Evolutionary conservation across 2,329 filamentous ascomycete species (phyloP).

Genomic region (Fusarium sororula): DNA sequence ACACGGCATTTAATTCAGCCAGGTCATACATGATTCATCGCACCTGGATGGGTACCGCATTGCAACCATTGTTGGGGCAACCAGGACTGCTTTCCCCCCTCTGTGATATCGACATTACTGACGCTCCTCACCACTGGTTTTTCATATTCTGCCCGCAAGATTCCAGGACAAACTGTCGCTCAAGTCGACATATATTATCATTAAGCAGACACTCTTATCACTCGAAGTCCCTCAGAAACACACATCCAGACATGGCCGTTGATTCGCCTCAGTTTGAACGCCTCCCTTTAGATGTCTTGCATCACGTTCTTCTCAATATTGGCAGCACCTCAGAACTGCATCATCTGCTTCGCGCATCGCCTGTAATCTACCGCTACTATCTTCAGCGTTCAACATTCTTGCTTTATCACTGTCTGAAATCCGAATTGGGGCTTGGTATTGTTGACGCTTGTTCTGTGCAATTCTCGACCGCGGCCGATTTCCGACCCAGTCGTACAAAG

Average conservation of each 20-base stretch:
- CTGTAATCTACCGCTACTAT: not conserved
- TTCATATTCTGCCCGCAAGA: not conserved
- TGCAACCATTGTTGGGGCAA: not conserved
- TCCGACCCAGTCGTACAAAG: not conserved
- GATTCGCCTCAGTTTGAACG: not conserved
- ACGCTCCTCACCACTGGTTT: not conserved
- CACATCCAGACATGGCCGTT: fast-evolving
- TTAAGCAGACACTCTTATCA: not conserved
- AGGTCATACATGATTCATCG: not conserved
- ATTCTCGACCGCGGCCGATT: not conserved
- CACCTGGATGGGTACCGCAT: not conserved
- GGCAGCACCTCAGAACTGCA: not conserved
- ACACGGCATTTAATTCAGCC: not conserved
- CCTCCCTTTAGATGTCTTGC: not conserved
- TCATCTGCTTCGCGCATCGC: not conserved
- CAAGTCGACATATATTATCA: fast-evolving
- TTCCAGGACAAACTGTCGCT: not conserved
- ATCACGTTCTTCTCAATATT: not conserved
- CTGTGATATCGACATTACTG: not conserved
- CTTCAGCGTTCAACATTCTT: not conserved
- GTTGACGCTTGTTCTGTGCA: not conserved
- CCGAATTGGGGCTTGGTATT: not conserved
- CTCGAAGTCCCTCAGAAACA: not conserved
- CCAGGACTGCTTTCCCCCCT: not conserved
- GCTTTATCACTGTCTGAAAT: not conserved